These are phyloP conservation scores for Epichloe sp. DNA, from an alignment of 2,329 filamentous ascomycete species.

Conservation along the genomic window DNA sequence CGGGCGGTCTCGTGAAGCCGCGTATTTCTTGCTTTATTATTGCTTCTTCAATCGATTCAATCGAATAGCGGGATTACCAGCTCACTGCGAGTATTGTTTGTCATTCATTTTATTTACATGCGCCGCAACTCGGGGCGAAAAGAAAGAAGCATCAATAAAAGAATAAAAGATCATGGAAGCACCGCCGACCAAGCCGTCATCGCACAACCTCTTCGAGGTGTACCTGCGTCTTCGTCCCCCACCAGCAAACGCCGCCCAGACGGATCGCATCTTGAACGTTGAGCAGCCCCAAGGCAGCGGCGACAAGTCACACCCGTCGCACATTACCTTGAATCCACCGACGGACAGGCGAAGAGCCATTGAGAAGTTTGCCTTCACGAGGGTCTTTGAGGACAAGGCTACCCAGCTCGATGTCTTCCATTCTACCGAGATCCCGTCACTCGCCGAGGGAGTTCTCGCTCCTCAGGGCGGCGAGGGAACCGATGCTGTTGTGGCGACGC, in stretches of 20 bases:
- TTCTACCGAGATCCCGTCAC: constrained; percentile 57
- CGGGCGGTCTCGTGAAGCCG: too few relatives aligned
- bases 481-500: constrained; percentile 78
- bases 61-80: too few relatives aligned
- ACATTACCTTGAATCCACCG: constrained; percentile 68
- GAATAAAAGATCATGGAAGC: constrained; percentile 24
- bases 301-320: constrained; percentile 35
- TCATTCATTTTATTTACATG: neutral
- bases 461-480: constrained; percentile 62
- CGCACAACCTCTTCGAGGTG: constrained; percentile 68
- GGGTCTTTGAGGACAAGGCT: constrained; percentile 79
- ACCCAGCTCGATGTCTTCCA: constrained; percentile 79
- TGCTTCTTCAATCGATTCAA: too few relatives aligned
- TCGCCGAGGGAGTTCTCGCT: constrained; percentile 73
- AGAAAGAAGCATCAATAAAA: neutral
- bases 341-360: constrained; percentile 78
- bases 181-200: constrained; percentile 10
- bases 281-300: constrained; percentile 39
- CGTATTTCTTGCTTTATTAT: too few relatives aligned
- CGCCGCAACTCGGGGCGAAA: neutral
- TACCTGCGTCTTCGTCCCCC: constrained; percentile 76
- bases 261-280: constrained; percentile 67
- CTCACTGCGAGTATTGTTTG: too few relatives aligned
- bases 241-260: constrained; percentile 24
- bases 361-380: constrained; percentile 89